Evolutionary conservation across 306 rosid species (phyloP).

Genomic region (Psophocarpus tetragonolobus): DNA sequence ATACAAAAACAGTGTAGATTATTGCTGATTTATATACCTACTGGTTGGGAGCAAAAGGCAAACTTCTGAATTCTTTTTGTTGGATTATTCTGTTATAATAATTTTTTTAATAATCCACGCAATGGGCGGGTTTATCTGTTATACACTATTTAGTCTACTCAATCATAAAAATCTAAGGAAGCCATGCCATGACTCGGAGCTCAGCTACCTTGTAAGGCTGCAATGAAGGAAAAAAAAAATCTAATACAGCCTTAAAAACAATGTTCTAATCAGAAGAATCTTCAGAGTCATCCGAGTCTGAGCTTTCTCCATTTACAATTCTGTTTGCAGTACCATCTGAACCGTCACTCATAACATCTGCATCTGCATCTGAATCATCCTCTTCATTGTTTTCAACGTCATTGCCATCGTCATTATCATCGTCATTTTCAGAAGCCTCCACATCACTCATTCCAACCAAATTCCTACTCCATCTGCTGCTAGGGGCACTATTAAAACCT

Average conservation of each 20-base stretch:
- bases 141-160: slow-evolving; percentile 41
- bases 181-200: slow-evolving; percentile 24
- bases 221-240: slow-evolving; percentile 47
- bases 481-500: slow-evolving; percentile 60
- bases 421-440: slow-evolving; percentile 78
- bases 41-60: background rate
- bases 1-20: background rate
- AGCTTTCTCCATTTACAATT: slow-evolving; percentile 57
- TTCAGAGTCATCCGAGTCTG: slow-evolving; percentile 72
- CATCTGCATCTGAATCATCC: slow-evolving; percentile 69
- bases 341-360: slow-evolving; percentile 67
- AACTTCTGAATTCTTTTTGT: background rate
- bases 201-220: slow-evolving; percentile 40
- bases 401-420: background rate
- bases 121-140: slow-evolving; percentile 4
- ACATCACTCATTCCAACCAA: slow-evolving; percentile 59
- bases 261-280: slow-evolving; percentile 68
- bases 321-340: slow-evolving; percentile 63
- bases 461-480: slow-evolving; percentile 65
- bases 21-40: background rate
- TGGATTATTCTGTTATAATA: background rate
- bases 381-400: slow-evolving; percentile 61
- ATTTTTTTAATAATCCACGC: background rate
- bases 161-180: slow-evolving; percentile 10
- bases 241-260: slow-evolving; percentile 42